These are phyloP conservation scores for Pythium utonaiense DNA, from an alignment of 352 stramenopile genomes.

Conservation along the genomic window DNA sequence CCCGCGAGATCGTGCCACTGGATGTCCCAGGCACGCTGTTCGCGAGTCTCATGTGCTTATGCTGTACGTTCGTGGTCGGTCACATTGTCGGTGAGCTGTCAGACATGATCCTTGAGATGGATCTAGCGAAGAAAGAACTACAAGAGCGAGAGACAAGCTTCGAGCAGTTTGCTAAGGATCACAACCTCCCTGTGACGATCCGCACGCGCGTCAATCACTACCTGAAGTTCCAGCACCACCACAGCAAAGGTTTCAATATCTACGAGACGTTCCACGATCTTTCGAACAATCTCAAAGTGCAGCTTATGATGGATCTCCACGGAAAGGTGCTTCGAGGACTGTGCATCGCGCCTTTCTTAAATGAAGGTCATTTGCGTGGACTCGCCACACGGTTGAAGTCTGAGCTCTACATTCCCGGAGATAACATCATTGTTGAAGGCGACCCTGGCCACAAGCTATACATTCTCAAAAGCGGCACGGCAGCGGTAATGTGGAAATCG, in stretches of 20 bases:
- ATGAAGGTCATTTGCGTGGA: slow-evolving; percentile 45
- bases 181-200: slow-evolving; percentile 51
- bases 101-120: slow-evolving; percentile 72
- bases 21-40: slow-evolving; percentile 60
- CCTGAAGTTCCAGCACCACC: slow-evolving; percentile 65
- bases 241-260: slow-evolving; percentile 66
- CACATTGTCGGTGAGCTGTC: slow-evolving; percentile 77
- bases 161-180: slow-evolving; percentile 65
- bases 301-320: slow-evolving; percentile 75
- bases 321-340: slow-evolving; percentile 47
- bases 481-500: slow-evolving; percentile 65
- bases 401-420: slow-evolving; percentile 69
- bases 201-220: slow-evolving; percentile 62
- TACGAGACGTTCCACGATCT: slow-evolving; percentile 73
- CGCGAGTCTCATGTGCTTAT: slow-evolving; percentile 59
- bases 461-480: slow-evolving; percentile 61
- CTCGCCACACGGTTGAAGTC: slow-evolving; percentile 59
- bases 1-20: slow-evolving; percentile 61
- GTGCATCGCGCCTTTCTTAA: slow-evolving; percentile 54
- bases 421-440: slow-evolving; percentile 66
- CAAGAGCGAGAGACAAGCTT: slow-evolving; percentile 64
- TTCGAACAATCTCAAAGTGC: slow-evolving; percentile 56
- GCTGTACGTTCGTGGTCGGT: slow-evolving; percentile 73
- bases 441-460: slow-evolving; percentile 67
- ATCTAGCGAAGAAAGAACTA: slow-evolving; percentile 69